A percentile compares a stretch with the other conserved stretches of the same genome.
phyloP scores from a whole-genome alignment of 352 stramenopile genomes.

The Lagenidium sp. region DNA sequence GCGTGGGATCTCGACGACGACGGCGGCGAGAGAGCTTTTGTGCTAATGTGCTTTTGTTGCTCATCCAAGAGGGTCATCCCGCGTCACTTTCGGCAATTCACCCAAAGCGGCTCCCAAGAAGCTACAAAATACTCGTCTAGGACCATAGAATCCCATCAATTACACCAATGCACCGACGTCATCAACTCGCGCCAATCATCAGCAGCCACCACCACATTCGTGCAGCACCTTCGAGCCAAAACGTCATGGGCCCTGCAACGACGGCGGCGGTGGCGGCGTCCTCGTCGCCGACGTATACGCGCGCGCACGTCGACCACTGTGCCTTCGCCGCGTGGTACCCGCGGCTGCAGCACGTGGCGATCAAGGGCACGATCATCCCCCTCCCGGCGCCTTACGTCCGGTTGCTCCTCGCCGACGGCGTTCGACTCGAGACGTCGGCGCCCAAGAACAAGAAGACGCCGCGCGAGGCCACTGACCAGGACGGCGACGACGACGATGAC shows the following conservation, averaged over 20 bases:
- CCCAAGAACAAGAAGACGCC: conserved; percentile 9
- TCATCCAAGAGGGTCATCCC: conserved; percentile 8
- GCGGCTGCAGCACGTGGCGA: conserved; percentile 37
- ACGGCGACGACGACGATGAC: conserved; percentile 15
- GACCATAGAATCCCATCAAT: too few relatives aligned
- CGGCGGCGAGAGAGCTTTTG: too few relatives aligned
- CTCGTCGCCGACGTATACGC: conserved; percentile 41
- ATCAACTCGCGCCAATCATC: too few relatives aligned
- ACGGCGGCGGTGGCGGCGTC: too few relatives aligned
- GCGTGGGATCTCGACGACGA: too few relatives aligned
- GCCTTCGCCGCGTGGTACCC: conserved; percentile 68
- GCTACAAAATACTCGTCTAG: too few relatives aligned
- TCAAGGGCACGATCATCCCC: conserved; percentile 50
- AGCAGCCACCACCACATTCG: neutral
- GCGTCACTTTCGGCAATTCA: conserved; percentile 14
- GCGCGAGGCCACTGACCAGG: conserved; percentile 11
- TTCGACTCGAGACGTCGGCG: conserved; percentile 31
- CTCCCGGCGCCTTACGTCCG: conserved; percentile 45
- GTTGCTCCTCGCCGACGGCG: conserved; percentile 57
- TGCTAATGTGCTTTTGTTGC: conserved; percentile 2
- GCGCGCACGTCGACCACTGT: conserved; percentile 72
- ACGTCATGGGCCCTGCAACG: too few relatives aligned
- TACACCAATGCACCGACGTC: too few relatives aligned
- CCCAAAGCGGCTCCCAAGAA: neutral
- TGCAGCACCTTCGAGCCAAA: too few relatives aligned